Evolutionary conservation across 495 filamentous ascomycete genomes (phyloP), one percentile per base, ranked within the genome.

Genomic region (Letharia columbiana): DNA sequence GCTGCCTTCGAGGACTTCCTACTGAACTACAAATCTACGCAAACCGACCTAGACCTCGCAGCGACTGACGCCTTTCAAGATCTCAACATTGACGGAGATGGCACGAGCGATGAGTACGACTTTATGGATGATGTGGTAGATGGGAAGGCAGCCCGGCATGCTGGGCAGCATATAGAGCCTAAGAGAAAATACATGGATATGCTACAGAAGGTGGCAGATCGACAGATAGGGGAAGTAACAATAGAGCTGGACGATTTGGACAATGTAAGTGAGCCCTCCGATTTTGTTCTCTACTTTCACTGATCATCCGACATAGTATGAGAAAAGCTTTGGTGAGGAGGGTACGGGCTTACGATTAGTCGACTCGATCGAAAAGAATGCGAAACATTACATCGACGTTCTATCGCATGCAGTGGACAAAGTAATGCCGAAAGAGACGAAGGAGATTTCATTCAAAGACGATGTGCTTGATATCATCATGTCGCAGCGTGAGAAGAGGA

Each of bases 401-500:
- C 74, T 98, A 45, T 92, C 93, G 7, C 79, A 89, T 68, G 94
- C 95, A 7, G 87, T 96, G 50, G 94, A 98, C 77, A 87, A 85
- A 60, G 80, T 90, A 41, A 86, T 98, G 84, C 94, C 94, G 1
- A 80, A 83, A 62, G 89, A 91, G 58, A 88, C 85, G 6, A 82
- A 79, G 58, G 90, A 94, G 67, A 81, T 92, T 68, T 89, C 86
- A 86, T 97, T 95, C 80, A 97, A 97, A 75, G 92, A 96, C 70
- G 94, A 98, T 74, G 95, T 98, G 20, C 82, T 98, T 35, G 94
- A 98, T 77, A 89, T 98, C 39, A 90, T 98, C 69, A 92, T 96
- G 86, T 89, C 90, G 12, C 91, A 95, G 75, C 88, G 94, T 68
- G 84, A 89, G 65, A 89, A 88, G 73, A 88, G 92, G 64, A 98